These are phyloP conservation scores for Saccharum hybrid DNA, from an alignment of 202 grass and related monocot species.

Conservation along the genomic window DNA sequence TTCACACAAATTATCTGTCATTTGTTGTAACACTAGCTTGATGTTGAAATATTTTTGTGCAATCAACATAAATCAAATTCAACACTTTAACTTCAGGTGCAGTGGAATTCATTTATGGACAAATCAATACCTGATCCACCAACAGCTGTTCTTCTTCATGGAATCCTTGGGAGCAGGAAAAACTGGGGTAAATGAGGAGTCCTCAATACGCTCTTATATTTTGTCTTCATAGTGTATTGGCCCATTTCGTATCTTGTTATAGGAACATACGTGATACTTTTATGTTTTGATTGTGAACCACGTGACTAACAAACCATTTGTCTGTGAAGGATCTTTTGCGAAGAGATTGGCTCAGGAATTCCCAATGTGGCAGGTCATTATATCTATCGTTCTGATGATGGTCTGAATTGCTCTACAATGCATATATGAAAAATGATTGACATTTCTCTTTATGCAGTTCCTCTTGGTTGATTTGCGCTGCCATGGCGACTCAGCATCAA, in stretches of 20 bases:
- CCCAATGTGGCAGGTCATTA: constrained; percentile 92
- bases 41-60: constrained; percentile 12
- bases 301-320: constrained; percentile 14
- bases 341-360: constrained; percentile 96
- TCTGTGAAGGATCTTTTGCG: constrained; percentile 72
- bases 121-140: constrained; percentile 96
- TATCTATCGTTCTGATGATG: constrained; percentile 31
- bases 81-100: constrained; percentile 53
- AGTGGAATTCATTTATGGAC: constrained; percentile 97
- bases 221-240: constrained; percentile 19
- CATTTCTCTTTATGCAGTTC: constrained; percentile 62
- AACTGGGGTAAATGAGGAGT: constrained; percentile 84
- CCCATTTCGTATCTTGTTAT: not conserved
- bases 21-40: constrained; percentile 8
- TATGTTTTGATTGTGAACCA: not conserved
- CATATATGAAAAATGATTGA: not conserved
- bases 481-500: constrained; percentile 81
- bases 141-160: constrained; percentile 96
- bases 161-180: constrained; percentile 91
- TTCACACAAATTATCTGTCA: not conserved
- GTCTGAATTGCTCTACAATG: constrained; percentile 18
- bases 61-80: constrained; percentile 22
- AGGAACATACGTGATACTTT: not conserved
- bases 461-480: constrained; percentile 99
- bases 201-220: not conserved